These are phyloP conservation scores for Aureobasidium subglaciale DNA, from an alignment of 2,329 filamentous ascomycete genomes.

Conservation along the genomic window DNA sequence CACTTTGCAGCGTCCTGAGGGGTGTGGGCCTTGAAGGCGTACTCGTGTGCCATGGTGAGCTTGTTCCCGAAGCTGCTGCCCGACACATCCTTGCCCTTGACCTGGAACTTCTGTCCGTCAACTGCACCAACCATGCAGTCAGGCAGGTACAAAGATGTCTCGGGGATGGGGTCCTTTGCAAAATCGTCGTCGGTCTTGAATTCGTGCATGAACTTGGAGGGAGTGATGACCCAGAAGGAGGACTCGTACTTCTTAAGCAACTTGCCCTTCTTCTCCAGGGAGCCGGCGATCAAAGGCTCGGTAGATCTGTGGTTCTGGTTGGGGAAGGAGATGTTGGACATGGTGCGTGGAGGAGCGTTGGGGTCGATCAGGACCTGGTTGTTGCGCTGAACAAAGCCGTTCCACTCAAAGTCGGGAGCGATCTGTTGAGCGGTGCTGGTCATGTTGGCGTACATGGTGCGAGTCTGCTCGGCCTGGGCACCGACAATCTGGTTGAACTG, in stretches of 20 bases:
- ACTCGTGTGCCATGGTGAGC: conserved; percentile 70
- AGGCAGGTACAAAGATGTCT: conserved; percentile 84
- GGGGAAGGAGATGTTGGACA: conserved; percentile 71
- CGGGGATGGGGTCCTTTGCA: conserved; percentile 67
- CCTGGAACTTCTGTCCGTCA: conserved; percentile 76
- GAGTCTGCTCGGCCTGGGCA: conserved; percentile 73
- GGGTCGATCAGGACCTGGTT: conserved; percentile 69
- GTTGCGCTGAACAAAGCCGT: conserved; percentile 69
- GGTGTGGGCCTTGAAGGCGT: conserved; percentile 82
- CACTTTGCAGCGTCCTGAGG: conserved; percentile 74
- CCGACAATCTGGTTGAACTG: conserved; percentile 76
- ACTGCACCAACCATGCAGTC: conserved; percentile 72
- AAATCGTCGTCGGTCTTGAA: conserved; percentile 86
- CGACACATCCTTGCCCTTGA: conserved; percentile 90
- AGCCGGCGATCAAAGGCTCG: conserved; percentile 77
- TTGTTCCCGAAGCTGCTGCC: conserved; percentile 71
- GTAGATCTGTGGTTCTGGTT: conserved; percentile 81
- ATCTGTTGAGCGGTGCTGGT: conserved; percentile 68
- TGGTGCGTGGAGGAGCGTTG: conserved; percentile 61
- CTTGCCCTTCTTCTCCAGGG: conserved; percentile 82
- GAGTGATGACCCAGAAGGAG: conserved; percentile 84
- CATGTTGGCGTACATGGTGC: conserved; percentile 77
- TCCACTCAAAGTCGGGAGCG: conserved; percentile 84
- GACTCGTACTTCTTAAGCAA: conserved; percentile 75
- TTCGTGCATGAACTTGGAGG: conserved; percentile 83